phyloP scores from a whole-genome alignment of 495 filamentous ascomycete species.

The Cladorrhinum samala region DNA sequence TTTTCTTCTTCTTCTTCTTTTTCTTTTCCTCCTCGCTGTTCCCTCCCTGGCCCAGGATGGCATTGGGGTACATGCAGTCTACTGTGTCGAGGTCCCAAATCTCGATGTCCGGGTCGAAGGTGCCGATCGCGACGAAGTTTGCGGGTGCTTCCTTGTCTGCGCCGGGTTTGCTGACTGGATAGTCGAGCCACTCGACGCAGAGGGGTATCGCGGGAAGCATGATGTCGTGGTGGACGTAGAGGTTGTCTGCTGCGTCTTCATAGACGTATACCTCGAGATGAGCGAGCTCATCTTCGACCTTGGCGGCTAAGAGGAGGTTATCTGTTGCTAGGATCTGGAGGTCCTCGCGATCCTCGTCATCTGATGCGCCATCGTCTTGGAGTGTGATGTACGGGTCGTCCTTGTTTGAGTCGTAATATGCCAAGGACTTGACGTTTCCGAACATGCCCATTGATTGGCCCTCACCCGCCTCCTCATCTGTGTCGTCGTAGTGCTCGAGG shows the following conservation, averaged over 20 bases:
- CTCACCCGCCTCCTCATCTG: slow-evolving; percentile 58
- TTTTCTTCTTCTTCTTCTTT: slow-evolving; percentile 80
- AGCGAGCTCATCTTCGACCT: slow-evolving; percentile 93
- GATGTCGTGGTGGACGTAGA: slow-evolving; percentile 99
- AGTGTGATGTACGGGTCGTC: slow-evolving; percentile 96
- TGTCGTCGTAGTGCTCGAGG: slow-evolving; percentile 87
- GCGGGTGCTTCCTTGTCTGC: slow-evolving; percentile 54
- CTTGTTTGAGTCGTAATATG: slow-evolving; percentile 87
- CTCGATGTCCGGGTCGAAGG: slow-evolving; percentile 97
- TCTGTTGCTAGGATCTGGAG: slow-evolving; percentile 88
- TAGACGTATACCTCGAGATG: slow-evolving; percentile 97
- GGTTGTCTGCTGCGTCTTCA: slow-evolving; percentile 86
- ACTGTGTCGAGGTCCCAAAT: slow-evolving; percentile 95
- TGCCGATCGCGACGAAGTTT: slow-evolving; percentile 92
- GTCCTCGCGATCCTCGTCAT: slow-evolving; percentile 87
- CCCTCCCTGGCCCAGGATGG: slow-evolving; percentile 85
- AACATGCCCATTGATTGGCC: slow-evolving; percentile 81
- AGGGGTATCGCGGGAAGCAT: slow-evolving; percentile 97
- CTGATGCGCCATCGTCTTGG: slow-evolving; percentile 57
- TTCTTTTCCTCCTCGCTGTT: slow-evolving; percentile 42
- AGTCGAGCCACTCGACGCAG: slow-evolving; percentile 89
- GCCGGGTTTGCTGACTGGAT: slow-evolving; percentile 66
- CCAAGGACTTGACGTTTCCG: slow-evolving; percentile 85
- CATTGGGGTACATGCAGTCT: slow-evolving; percentile 96
- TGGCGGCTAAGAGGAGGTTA: slow-evolving; percentile 84